These are phyloP conservation scores for Aureobasidium sp. DNA, from an alignment of 2,329 filamentous ascomycete genomes.

Conservation along the genomic window DNA sequence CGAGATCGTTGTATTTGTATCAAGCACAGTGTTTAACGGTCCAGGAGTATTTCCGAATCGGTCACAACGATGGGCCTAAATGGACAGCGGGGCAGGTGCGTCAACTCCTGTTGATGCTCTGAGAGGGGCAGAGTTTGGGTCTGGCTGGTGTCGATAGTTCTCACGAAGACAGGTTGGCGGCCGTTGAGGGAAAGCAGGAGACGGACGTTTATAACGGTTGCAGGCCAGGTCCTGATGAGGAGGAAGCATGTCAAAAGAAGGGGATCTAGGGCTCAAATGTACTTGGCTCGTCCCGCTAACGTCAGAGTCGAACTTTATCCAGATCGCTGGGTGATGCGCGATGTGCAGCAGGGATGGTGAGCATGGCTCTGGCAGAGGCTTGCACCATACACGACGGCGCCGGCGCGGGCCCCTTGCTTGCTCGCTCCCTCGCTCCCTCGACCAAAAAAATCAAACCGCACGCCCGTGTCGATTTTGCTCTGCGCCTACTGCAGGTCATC, in stretches of 20 bases:
- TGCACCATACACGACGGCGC: slow-evolving; percentile 10
- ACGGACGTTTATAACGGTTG: slow-evolving; percentile 14
- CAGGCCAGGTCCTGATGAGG: slow-evolving; percentile 12
- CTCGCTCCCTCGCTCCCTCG: background rate
- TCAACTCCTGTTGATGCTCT: slow-evolving; percentile 9
- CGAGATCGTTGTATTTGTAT: slow-evolving; percentile 16
- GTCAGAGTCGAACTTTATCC: slow-evolving; percentile 23
- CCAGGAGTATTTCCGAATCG: slow-evolving; percentile 14
- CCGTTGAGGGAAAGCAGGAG: slow-evolving; percentile 16
- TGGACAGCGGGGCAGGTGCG: slow-evolving; percentile 13
- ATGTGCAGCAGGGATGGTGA: slow-evolving; percentile 17
- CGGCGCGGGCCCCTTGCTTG: slow-evolving; percentile 11
- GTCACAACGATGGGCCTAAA: slow-evolving; percentile 15
- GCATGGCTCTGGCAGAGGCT: slow-evolving; percentile 10
- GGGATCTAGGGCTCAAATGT: slow-evolving; percentile 10
- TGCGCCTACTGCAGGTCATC: slow-evolving; percentile 15
- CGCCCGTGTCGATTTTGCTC: background rate
- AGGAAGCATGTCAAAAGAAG: slow-evolving; percentile 7
- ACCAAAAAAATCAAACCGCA: background rate
- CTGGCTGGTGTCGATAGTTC: slow-evolving; percentile 13
- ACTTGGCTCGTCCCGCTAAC: slow-evolving; percentile 14
- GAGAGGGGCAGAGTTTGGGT: slow-evolving; percentile 11
- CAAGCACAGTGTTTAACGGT: slow-evolving; percentile 7
- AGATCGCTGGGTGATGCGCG: slow-evolving; percentile 32
- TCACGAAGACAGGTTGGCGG: slow-evolving; percentile 11